Percentiles rank a stretch among this genome's conserved stretches.
Evolutionary conservation across 2,329 filamentous ascomycete species (phyloP).

Genomic region (Alternaria sp.): DNA sequence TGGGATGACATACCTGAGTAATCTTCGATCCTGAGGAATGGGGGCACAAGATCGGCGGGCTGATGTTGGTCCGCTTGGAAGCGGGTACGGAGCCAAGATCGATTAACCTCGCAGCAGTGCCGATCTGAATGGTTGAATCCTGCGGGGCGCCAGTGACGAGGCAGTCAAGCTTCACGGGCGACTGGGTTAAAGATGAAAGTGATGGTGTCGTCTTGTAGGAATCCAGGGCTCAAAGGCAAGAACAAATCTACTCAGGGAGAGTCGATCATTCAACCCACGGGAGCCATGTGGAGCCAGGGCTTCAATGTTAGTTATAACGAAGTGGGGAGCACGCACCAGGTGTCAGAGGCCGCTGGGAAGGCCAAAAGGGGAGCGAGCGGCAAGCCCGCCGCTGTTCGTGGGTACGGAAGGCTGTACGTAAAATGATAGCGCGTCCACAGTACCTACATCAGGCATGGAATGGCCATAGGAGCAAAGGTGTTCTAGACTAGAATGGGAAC

Average conservation of each 20-base stretch:
- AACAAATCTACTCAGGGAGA: conserved; percentile 15
- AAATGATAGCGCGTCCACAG: conserved; percentile 34
- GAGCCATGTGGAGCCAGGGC: conserved; percentile 39
- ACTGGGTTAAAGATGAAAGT: conserved; percentile 10
- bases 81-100: conserved; percentile 34
- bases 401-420: conserved; percentile 37
- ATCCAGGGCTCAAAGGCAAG: conserved; percentile 19
- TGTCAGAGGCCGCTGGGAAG: conserved; percentile 30
- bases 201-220: conserved; percentile 16
- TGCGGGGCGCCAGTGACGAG: conserved; percentile 19
- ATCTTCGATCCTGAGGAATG: not conserved
- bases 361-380: conserved; percentile 33
- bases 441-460: conserved; percentile 21
- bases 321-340: conserved; percentile 44
- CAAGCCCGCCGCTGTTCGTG: conserved; percentile 28
- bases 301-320: conserved; percentile 32
- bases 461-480: conserved; percentile 27
- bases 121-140: conserved; percentile 32
- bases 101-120: conserved; percentile 35
- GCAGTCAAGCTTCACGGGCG: conserved; percentile 7
- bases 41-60: conserved; percentile 24
- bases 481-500: conserved; percentile 33
- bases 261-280: conserved; percentile 23
- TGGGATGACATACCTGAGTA: conserved; percentile 9
- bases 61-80: conserved; percentile 25